A percentile compares a stretch with the other conserved stretches of the same genome.
Conservation (phyloP, 1,284 basidiomycete species). For the Sparassis latifolia region DNA sequence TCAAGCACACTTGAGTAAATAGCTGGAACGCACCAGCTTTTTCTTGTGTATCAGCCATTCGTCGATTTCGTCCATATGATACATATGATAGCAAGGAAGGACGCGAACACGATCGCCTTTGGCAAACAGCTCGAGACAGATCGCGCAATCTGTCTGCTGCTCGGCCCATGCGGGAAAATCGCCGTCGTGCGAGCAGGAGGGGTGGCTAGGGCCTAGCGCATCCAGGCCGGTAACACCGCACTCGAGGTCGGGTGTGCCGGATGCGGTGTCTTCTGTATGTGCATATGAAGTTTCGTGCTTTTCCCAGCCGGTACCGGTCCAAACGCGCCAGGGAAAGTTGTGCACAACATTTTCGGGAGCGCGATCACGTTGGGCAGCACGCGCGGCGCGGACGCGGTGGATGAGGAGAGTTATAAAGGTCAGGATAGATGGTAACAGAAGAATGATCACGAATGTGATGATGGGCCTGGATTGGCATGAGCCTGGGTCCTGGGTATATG, state of each 20-base stretch:
- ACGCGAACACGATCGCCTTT: slow-evolving; percentile 85
- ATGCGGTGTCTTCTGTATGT: slow-evolving; percentile 26
- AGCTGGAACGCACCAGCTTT: slow-evolving; percentile 61
- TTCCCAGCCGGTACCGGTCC: slow-evolving; percentile 75
- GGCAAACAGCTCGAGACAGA: slow-evolving; percentile 81
- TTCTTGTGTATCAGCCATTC: slow-evolving; percentile 86
- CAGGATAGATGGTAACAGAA: slow-evolving; percentile 74
- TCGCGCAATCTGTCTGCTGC: slow-evolving; percentile 76
- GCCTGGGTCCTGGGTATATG: slow-evolving; percentile 4
- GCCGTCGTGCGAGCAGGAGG: slow-evolving; percentile 19
- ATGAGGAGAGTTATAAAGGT: slow-evolving; percentile 78
- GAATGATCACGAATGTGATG: slow-evolving; percentile 72
- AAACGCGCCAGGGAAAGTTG: slow-evolving; percentile 71
- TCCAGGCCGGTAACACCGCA: slow-evolving; percentile 18
- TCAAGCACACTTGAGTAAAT: not conserved
- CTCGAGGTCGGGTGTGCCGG: slow-evolving; percentile 25
- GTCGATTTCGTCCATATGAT: slow-evolving; percentile 82
- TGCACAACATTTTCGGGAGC: slow-evolving; percentile 76
- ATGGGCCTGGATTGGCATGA: slow-evolving; percentile 48
- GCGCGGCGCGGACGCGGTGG: slow-evolving; percentile 70
- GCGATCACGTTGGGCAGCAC: slow-evolving; percentile 72
- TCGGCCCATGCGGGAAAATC: slow-evolving; percentile 63
- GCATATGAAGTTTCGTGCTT: slow-evolving; percentile 42
- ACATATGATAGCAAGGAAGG: slow-evolving; percentile 86
- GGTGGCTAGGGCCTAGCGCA: slow-evolving; percentile 10